Evolutionary conservation across 352 stramenopile species (phyloP).

Genomic region (Pythium coloratum): DNA sequence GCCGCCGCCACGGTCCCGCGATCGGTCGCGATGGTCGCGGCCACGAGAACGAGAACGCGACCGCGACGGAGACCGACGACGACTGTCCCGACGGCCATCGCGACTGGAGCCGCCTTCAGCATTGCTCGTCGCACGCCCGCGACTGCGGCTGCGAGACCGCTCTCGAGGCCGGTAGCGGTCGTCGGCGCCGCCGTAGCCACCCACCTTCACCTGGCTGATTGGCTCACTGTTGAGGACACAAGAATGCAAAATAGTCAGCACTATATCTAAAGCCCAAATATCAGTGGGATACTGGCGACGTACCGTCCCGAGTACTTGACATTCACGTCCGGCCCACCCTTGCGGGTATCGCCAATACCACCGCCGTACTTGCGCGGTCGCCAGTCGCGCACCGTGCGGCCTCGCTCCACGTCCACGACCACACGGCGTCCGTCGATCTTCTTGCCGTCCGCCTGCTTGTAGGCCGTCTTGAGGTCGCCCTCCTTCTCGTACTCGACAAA

Average conservation of each 20-base stretch:
- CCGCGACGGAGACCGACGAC: constrained; percentile 36
- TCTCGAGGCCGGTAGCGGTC: constrained; percentile 42
- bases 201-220: constrained; percentile 31
- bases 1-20: constrained; percentile 12
- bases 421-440: constrained; percentile 96
- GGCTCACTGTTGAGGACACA: constrained; percentile 21
- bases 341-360: constrained; percentile 90
- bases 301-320: constrained; percentile 86
- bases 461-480: constrained; percentile 95
- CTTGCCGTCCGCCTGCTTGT: constrained; percentile 94
- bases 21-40: constrained; percentile 22
- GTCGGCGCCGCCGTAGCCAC: constrained; percentile 24
- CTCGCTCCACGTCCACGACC: constrained; percentile 97
- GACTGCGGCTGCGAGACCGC: constrained; percentile 27
- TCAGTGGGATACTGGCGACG: constrained; percentile 15
- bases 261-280: constrained; percentile 13
- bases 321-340: constrained; percentile 75
- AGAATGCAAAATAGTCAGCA: neutral
- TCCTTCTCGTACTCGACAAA: constrained; percentile 99
- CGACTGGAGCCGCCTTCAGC: constrained; percentile 4
- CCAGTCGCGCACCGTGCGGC: constrained; percentile 97
- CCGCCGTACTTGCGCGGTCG: constrained; percentile 93
- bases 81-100: constrained; percentile 27
- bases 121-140: constrained; percentile 10
- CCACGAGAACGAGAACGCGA: constrained; percentile 47